Conservation (phyloP, 306 rosid species). For the Lathyrus oleraceus region DNA sequence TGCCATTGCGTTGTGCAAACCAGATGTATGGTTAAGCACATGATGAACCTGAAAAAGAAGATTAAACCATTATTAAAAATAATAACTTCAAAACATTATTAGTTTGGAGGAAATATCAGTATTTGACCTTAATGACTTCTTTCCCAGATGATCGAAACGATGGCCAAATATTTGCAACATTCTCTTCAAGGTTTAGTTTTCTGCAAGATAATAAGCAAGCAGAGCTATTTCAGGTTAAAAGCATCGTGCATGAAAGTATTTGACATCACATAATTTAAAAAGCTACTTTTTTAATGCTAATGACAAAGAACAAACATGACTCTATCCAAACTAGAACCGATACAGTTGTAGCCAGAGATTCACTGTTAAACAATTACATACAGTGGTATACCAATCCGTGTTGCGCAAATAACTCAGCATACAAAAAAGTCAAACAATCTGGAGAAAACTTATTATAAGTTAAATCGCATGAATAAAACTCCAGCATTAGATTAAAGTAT, state of each 20-base stretch:
- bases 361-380: no score
- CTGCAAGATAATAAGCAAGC: conserved; percentile 46
- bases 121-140: conserved; percentile 71
- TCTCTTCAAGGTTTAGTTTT: conserved; percentile 79
- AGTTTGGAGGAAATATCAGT: conserved; percentile 25
- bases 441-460: no score
- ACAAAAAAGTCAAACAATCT: no score
- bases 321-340: not conserved
- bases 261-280: not conserved
- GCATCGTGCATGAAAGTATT: not conserved
- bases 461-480: no score
- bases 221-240: conserved; percentile 25
- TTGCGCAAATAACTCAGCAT: no score
- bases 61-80: conserved; percentile 12
- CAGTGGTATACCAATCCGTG: no score
- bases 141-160: conserved; percentile 80
- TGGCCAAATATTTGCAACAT: conserved; percentile 84
- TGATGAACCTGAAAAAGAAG: conserved; percentile 75
- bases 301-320: not conserved
- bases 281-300: not conserved
- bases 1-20: conserved; percentile 89
- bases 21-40: conserved; percentile 95
- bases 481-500: no score
- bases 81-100: conserved; percentile 18
- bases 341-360: no score